Conservation (phyloP, 2,329 filamentous ascomycete genomes). For the Kalaharituber pfeilii region DNA sequence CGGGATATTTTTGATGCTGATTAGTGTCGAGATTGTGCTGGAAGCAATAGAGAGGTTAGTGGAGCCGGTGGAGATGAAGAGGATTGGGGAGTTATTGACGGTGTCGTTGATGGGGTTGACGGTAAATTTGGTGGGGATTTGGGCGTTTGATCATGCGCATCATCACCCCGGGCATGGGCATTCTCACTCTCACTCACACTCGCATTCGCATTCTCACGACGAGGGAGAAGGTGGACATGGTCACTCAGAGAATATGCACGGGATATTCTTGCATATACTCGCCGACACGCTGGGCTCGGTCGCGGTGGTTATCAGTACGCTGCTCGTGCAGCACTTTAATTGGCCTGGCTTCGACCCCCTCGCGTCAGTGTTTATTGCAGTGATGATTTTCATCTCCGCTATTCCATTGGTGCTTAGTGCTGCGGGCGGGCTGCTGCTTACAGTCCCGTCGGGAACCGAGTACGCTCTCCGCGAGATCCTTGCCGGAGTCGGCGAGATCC, state of each 20-base stretch:
- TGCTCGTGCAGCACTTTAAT: slow-evolving; percentile 68
- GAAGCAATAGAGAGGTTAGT: slow-evolving; percentile 79
- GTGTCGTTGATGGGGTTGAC: slow-evolving; percentile 73
- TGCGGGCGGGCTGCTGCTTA: slow-evolving; percentile 65
- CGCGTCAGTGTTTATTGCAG: slow-evolving; percentile 81
- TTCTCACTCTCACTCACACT: slow-evolving; percentile 22
- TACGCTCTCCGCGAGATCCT: slow-evolving; percentile 76
- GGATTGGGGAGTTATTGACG: slow-evolving; percentile 69
- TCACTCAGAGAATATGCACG: slow-evolving; percentile 87
- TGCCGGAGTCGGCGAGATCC: slow-evolving; percentile 61
- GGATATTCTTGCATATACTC: slow-evolving; percentile 88
- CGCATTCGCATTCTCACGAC: slow-evolving; percentile 24
- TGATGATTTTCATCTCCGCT: slow-evolving; percentile 83
- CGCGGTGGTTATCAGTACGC: slow-evolving; percentile 81
- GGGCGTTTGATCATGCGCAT: slow-evolving; percentile 32
- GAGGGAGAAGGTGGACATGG: slow-evolving; percentile 25
- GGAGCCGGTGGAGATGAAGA: slow-evolving; percentile 66
- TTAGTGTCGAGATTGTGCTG: slow-evolving; percentile 89
- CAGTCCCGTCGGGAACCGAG: slow-evolving; percentile 68
- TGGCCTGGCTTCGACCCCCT: slow-evolving; percentile 93
- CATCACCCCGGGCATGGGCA: slow-evolving; percentile 47
- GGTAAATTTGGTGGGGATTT: slow-evolving; percentile 62
- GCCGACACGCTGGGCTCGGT: slow-evolving; percentile 89
- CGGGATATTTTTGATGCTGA: slow-evolving; percentile 83
- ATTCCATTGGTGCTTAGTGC: slow-evolving; percentile 73